Conservation (phyloP, 768 basidiomycete species). For the Boletus reticuloceps region DNA sequence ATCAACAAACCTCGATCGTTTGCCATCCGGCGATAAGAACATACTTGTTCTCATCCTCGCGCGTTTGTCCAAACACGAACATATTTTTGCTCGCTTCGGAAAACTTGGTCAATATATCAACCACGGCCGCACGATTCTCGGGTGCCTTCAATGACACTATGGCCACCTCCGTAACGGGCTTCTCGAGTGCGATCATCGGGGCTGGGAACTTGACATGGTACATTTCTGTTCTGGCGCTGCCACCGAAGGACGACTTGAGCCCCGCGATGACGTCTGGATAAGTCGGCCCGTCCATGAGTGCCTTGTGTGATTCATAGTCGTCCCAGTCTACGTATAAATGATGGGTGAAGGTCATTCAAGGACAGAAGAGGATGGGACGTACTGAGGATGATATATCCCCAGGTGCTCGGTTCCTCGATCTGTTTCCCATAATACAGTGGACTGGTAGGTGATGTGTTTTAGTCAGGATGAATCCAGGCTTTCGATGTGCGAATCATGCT, state of each 20-base stretch:
- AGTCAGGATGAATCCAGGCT: not conserved
- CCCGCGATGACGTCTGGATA: constrained; percentile 2
- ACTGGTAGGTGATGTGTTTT: constrained; percentile 4
- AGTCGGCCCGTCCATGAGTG: not conserved
- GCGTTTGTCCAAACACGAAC: constrained; percentile 20
- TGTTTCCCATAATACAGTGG: constrained; percentile 20
- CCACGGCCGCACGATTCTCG: constrained; percentile 18
- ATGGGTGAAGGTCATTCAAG: not conserved
- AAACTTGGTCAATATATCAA: constrained; percentile 8
- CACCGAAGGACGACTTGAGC: constrained; percentile 5
- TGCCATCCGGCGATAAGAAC: constrained; percentile 22
- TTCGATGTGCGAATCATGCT: not conserved
- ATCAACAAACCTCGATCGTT: constrained; percentile 21
- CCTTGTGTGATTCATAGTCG: constrained; percentile 19
- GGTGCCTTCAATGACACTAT: constrained; percentile 20
- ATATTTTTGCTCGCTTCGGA: constrained; percentile 7
- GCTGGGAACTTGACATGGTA: constrained; percentile 23
- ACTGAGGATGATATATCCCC: constrained; percentile 18
- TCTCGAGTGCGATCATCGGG: constrained; percentile 10
- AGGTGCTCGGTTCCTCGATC: constrained; percentile 11
- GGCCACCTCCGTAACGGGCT: constrained; percentile 23
- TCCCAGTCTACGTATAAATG: constrained; percentile 25
- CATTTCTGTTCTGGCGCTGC: constrained; percentile 5
- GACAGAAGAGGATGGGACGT: not conserved
- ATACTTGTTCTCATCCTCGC: constrained; percentile 21